These are phyloP conservation scores for Neofusicoccum umdonicola DNA, from an alignment of 2,329 filamentous ascomycete species.

Conservation along the genomic window DNA sequence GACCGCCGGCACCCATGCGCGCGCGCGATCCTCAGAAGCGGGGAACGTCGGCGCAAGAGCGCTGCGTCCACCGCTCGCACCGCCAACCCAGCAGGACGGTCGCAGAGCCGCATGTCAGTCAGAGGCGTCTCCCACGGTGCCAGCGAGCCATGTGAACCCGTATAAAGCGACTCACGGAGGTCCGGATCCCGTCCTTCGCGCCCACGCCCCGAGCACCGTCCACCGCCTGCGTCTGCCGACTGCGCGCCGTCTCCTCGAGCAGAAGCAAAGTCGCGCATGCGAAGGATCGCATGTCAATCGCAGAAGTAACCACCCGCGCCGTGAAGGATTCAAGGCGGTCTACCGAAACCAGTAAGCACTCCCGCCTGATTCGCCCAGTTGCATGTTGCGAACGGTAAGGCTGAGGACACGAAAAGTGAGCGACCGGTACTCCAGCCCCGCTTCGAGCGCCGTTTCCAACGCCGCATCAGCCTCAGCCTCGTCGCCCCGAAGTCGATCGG, in stretches of 20 bases:
- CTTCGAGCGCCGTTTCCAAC: neutral
- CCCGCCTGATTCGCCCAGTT: slow-evolving; percentile 7
- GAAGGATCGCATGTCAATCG: neutral
- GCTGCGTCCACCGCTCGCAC: neutral
- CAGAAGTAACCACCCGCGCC: slow-evolving; percentile 6
- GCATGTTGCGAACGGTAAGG: neutral
- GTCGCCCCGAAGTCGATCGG: neutral
- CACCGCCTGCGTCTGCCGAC: too few relatives aligned
- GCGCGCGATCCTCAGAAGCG: slow-evolving; percentile 5
- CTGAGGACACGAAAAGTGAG: slow-evolving; percentile 7
- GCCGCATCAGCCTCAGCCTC: slow-evolving; percentile 5
- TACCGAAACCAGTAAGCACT: slow-evolving; percentile 16
- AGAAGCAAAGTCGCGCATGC: too few relatives aligned
- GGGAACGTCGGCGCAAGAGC: neutral
- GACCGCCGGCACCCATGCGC: neutral
- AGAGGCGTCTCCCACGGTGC: neutral
- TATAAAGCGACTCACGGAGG: slow-evolving; percentile 5
- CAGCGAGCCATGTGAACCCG: slow-evolving; percentile 13
- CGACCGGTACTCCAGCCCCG: neutral
- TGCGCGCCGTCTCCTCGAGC: too few relatives aligned
- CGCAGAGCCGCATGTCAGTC: slow-evolving; percentile 17
- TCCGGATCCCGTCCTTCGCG: neutral
- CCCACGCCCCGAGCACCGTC: neutral
- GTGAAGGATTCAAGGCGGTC: slow-evolving; percentile 16
- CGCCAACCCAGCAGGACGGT: neutral